phyloP scores from a whole-genome alignment of 441 rosid genomes.

The Erodium texanum region DNA sequence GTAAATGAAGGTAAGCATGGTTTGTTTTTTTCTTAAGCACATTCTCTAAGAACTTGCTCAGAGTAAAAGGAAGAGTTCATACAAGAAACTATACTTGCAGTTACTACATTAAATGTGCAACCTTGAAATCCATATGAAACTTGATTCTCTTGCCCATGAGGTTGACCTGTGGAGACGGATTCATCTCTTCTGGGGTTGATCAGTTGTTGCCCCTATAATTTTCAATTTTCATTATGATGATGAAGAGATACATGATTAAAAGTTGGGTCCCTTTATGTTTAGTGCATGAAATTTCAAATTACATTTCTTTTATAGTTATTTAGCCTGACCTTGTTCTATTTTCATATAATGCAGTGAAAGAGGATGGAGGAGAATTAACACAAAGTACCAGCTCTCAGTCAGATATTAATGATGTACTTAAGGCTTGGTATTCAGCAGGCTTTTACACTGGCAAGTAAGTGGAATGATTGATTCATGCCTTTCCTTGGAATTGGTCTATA shows the following conservation, averaged over 20 bases:
- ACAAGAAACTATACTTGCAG: neutral
- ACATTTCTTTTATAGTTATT: neutral
- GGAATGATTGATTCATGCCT: neutral
- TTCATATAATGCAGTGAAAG: conserved; percentile 23
- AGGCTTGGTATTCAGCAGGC: conserved; percentile 64
- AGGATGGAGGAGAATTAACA: conserved; percentile 23
- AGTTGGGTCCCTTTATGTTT: neutral
- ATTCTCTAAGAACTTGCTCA: neutral
- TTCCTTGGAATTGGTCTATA: too few relatives aligned
- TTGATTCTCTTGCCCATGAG: neutral
- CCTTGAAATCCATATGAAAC: neutral
- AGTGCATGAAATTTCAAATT: neutral
- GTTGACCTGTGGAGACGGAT: conserved; percentile 3
- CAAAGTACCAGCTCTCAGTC: conserved; percentile 28
- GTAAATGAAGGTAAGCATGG: neutral
- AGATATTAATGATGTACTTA: conserved; percentile 40
- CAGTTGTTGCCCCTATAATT: neutral
- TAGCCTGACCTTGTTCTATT: neutral
- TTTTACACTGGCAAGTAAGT: conserved; percentile 59
- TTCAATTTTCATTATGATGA: neutral
- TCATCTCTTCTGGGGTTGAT: neutral
- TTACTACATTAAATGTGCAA: neutral
- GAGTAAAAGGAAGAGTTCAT: neutral
- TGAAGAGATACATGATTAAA: neutral
- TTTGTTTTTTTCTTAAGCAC: neutral